Conservation (phyloP, 2,329 filamentous ascomycete species). For the Basipetospora sp. region DNA sequence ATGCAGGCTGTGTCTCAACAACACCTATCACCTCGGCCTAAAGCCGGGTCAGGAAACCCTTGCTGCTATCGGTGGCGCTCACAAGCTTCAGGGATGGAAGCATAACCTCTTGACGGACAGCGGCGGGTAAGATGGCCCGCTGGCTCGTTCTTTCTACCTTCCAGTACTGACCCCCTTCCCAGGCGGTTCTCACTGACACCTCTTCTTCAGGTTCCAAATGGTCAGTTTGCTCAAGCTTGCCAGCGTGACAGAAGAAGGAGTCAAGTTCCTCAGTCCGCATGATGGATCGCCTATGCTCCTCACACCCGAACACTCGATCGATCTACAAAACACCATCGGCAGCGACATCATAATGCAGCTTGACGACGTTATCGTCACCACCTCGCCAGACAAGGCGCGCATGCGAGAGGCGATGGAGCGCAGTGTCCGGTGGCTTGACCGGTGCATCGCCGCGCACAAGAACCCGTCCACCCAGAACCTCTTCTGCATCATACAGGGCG, state of each 20-base stretch:
- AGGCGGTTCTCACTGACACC: constrained; percentile 1
- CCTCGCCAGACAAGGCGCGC: constrained; percentile 71
- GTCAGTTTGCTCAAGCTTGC: constrained; percentile 88
- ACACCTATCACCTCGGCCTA: constrained; percentile 90
- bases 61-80: constrained; percentile 77
- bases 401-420: constrained; percentile 93
- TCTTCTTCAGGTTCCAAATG: constrained; percentile 79
- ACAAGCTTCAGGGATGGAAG: constrained; percentile 87
- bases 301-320: constrained; percentile 93
- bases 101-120: constrained; percentile 84
- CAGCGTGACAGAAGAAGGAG: constrained; percentile 86
- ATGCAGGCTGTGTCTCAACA: constrained; percentile 86
- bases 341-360: constrained; percentile 99
- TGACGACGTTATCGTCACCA: constrained; percentile 93
- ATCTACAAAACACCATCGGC: constrained; percentile 88
- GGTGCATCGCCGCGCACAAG: constrained; percentile 80
- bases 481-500: constrained; percentile 97
- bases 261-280: constrained; percentile 89
- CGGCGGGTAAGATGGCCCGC: constrained; percentile 50
- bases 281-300: constrained; percentile 92
- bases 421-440: constrained; percentile 87
- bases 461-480: constrained; percentile 75
- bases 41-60: constrained; percentile 87
- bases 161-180: not conserved
- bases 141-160: constrained; percentile 6